phyloP scores from a whole-genome alignment of 805 yeast species.

The Torulaspora delbrueckii region DNA sequence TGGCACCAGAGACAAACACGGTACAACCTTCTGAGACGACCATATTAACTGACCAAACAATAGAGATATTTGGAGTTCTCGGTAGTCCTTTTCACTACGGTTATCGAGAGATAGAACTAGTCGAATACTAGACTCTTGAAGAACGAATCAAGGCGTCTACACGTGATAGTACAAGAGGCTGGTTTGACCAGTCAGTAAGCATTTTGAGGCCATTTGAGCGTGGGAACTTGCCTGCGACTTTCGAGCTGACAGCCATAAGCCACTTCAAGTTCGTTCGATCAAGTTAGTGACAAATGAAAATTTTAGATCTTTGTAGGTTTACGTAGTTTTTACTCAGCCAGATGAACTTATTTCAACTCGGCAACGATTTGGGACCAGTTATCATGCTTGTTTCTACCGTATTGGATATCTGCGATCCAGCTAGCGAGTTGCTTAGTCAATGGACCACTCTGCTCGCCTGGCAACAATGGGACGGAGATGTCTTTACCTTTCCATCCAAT shows the following conservation, averaged over 20 bases:
- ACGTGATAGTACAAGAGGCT: no score
- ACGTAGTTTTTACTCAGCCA: neutral
- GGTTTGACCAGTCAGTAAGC: no score
- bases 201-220: no score
- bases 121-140: no score
- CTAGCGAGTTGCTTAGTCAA: conserved; percentile 70
- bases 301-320: neutral
- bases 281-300: no score
- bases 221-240: no score
- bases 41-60: neutral
- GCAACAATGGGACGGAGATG: conserved; percentile 72
- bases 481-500: conserved; percentile 74
- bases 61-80: neutral
- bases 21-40: conserved; percentile 5
- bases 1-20: conserved; percentile 48
- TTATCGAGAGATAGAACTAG: no score
- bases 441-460: conserved; percentile 74
- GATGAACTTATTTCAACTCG: conserved; percentile 19
- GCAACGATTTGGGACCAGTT: conserved; percentile 44
- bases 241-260: no score
- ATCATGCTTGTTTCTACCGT: conserved; percentile 70
- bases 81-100: no score
- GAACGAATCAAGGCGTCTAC: no score
- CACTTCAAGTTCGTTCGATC: no score
- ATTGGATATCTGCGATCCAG: conserved; percentile 89